phyloP scores from a whole-genome alignment of 2,329 filamentous ascomycete genomes.

The Fusarium sp. region DNA sequence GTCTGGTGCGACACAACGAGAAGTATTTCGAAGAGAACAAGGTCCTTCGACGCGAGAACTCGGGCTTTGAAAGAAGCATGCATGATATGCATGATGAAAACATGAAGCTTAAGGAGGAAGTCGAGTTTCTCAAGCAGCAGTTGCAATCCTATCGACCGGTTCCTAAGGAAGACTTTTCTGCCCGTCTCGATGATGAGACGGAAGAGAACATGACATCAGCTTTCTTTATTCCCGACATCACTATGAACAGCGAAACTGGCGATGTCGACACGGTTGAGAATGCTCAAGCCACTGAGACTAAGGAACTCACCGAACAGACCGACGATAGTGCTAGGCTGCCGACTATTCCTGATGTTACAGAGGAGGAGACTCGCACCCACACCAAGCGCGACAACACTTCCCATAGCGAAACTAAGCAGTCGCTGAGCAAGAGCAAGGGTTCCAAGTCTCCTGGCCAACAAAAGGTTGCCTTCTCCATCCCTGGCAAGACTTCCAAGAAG shows the following conservation, averaged over 20 bases:
- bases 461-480: conserved; percentile 59
- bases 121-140: conserved; percentile 60
- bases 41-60: conserved; percentile 61
- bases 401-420: conserved; percentile 49
- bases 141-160: conserved; percentile 58
- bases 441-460: conserved; percentile 48
- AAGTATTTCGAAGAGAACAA: conserved; percentile 68
- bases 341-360: conserved; percentile 48
- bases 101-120: conserved; percentile 61
- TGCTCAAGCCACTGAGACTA: conserved; percentile 52
- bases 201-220: conserved; percentile 70
- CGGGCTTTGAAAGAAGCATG: conserved; percentile 60
- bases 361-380: conserved; percentile 46
- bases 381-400: conserved; percentile 49
- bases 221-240: conserved; percentile 70
- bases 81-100: conserved; percentile 62
- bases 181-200: conserved; percentile 53
- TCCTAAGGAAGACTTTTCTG: conserved; percentile 54
- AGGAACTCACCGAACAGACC: conserved; percentile 51
- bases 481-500: conserved; percentile 52
- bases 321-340: conserved; percentile 51
- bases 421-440: conserved; percentile 47
- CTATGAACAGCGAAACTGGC: conserved; percentile 58
- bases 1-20: conserved; percentile 67
- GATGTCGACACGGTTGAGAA: conserved; percentile 43